Evolutionary conservation across 106 monocot species (phyloP).

Genomic region (Posidonia australis): DNA sequence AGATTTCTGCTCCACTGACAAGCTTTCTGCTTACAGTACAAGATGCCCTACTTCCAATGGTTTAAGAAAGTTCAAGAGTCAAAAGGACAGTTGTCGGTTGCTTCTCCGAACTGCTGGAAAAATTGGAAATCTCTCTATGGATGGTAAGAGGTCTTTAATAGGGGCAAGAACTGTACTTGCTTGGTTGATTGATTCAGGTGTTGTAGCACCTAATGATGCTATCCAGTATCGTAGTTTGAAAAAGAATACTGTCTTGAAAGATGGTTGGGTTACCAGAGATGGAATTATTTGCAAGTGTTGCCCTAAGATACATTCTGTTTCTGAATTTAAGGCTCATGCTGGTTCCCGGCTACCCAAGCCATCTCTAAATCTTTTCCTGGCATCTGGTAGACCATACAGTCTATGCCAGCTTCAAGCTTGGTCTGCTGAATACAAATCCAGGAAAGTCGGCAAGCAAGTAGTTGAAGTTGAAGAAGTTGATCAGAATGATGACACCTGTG

Average conservation of each 20-base stretch:
- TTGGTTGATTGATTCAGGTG: constrained; percentile 73
- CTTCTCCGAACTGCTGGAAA: constrained; percentile 35
- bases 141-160: constrained; percentile 28
- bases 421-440: constrained; percentile 63
- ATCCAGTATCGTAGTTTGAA: constrained; percentile 44
- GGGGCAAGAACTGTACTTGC: constrained; percentile 55
- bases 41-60: constrained; percentile 18
- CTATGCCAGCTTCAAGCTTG: constrained; percentile 80
- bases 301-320: constrained; percentile 38
- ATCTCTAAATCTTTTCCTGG: constrained; percentile 49
- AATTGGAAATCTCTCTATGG: constrained; percentile 24
- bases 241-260: constrained; percentile 36
- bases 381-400: constrained; percentile 45
- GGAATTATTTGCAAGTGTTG: constrained; percentile 89
- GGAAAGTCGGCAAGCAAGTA: constrained; percentile 28
- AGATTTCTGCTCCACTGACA: constrained; percentile 26
- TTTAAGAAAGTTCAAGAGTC: constrained; percentile 28
- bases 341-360: constrained; percentile 34
- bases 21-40: constrained; percentile 17
- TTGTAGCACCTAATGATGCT: constrained; percentile 44
- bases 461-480: constrained; percentile 42
- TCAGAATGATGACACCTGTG: constrained; percentile 92
- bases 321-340: constrained; percentile 68
- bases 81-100: constrained; percentile 30
- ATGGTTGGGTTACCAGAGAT: constrained; percentile 59